A percentile compares a stretch with the other conserved stretches of the same genome.
These are phyloP conservation scores for Meripilus lineatus DNA, from an alignment of 1,284 basidiomycete species.

Conservation along the genomic window DNA sequence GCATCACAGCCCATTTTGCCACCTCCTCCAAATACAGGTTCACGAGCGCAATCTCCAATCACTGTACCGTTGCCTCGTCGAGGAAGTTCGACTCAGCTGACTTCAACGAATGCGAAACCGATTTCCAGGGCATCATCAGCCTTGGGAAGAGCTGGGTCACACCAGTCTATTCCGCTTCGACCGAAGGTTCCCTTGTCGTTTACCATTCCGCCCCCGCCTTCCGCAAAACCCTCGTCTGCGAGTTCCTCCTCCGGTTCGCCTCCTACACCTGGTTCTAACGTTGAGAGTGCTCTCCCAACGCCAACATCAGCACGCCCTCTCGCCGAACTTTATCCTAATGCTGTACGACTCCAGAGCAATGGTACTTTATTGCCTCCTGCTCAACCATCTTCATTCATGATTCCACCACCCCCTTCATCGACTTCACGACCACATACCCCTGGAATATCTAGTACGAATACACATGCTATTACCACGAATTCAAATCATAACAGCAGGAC, in stretches of 20 bases:
- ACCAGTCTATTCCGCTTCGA: background rate
- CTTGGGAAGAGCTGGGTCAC: background rate
- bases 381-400: constrained; percentile 9
- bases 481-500: background rate
- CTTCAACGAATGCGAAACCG: too few species aligned
- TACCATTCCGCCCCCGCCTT: background rate
- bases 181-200: background rate
- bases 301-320: constrained; percentile 12
- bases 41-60: too few species aligned
- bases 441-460: background rate
- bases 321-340: constrained; percentile 12
- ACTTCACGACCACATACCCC: constrained; percentile 5
- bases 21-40: background rate
- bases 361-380: constrained; percentile 1
- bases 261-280: too few species aligned
- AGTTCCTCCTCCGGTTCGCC: background rate
- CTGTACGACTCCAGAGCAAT: background rate
- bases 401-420: constrained; percentile 10
- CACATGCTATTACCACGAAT: background rate
- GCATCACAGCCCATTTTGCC: background rate
- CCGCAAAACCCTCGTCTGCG: background rate
- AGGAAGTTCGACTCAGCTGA: too few species aligned
- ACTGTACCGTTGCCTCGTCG: too few species aligned
- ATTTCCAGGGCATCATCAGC: too few species aligned
- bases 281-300: constrained; percentile 3